phyloP scores from a whole-genome alignment of 768 basidiomycete species.

The Amanita rimosa region DNA sequence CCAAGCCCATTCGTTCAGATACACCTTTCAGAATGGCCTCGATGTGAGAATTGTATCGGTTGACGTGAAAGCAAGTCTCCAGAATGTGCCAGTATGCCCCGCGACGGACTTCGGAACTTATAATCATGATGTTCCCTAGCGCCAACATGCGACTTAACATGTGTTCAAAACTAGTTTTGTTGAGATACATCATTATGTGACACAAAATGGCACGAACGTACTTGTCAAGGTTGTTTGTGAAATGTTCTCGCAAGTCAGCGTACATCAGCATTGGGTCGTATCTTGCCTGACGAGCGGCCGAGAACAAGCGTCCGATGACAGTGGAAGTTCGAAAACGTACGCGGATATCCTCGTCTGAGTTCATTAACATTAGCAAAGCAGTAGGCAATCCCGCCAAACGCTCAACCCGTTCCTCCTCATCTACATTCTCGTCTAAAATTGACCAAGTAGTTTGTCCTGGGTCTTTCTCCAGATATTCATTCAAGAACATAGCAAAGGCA shows the following conservation, averaged over 20 bases:
- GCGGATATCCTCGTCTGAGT: slow-evolving; percentile 67
- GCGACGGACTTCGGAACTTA: slow-evolving; percentile 64
- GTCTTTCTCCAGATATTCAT: slow-evolving; percentile 50
- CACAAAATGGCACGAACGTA: slow-evolving; percentile 20
- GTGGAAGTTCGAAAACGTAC: slow-evolving; percentile 71
- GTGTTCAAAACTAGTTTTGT: slow-evolving; percentile 46
- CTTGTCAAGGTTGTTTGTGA: slow-evolving; percentile 37
- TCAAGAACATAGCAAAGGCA: slow-evolving; percentile 50
- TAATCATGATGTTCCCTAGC: slow-evolving; percentile 69
- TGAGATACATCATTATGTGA: background rate
- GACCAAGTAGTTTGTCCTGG: slow-evolving; percentile 42
- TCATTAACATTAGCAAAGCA: slow-evolving; percentile 38
- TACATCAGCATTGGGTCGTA: slow-evolving; percentile 31
- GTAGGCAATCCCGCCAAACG: slow-evolving; percentile 22
- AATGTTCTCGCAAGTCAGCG: slow-evolving; percentile 28
- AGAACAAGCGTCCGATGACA: slow-evolving; percentile 47
- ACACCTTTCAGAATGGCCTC: slow-evolving; percentile 49
- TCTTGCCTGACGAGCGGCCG: slow-evolving; percentile 27
- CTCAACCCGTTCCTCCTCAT: slow-evolving; percentile 11
- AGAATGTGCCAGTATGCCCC: slow-evolving; percentile 85
- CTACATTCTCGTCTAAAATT: slow-evolving; percentile 18
- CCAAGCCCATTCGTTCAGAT: slow-evolving; percentile 56
- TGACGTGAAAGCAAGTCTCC: slow-evolving; percentile 44
- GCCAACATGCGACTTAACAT: slow-evolving; percentile 66
- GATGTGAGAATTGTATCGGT: slow-evolving; percentile 27